Conservation (phyloP, 1,284 basidiomycete species). For the Phenoliferia sp. region DNA sequence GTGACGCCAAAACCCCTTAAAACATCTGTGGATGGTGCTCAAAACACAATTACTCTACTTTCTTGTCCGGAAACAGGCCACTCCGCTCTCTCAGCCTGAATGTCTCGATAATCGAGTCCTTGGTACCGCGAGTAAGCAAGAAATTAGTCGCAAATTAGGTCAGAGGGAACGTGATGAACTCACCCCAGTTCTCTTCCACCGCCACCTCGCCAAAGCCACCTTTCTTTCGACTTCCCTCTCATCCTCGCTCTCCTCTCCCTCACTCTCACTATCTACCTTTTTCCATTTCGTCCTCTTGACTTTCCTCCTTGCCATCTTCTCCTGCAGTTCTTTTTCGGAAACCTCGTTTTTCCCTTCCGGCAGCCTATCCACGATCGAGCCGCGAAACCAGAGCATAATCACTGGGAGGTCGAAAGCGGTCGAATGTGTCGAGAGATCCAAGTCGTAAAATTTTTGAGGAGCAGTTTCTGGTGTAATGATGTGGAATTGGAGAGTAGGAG, state of each 20-base stretch:
- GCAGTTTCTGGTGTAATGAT: constrained; percentile 12
- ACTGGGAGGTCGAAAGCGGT: constrained; percentile 20
- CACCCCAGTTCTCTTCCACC: constrained; percentile 22
- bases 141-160: background rate
- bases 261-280: constrained; percentile 4
- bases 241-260: constrained; percentile 19
- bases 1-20: no score
- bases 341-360: constrained; percentile 11
- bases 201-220: constrained; percentile 9
- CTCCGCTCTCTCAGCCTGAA: constrained; percentile 4
- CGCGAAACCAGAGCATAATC: constrained; percentile 15
- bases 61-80: background rate
- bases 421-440: constrained; percentile 18
- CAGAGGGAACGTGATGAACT: background rate
- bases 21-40: no score
- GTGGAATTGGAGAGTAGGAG: constrained; percentile 9
- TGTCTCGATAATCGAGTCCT: background rate
- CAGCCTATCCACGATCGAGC: constrained; percentile 8
- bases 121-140: background rate
- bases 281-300: background rate
- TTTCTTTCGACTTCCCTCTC: constrained; percentile 20
- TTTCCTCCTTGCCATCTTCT: background rate
- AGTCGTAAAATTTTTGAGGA: constrained; percentile 25
- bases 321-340: background rate
- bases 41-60: no score